phyloP scores from a whole-genome alignment of 352 stramenopile genomes.

The Aphanomyces stellatus region DNA sequence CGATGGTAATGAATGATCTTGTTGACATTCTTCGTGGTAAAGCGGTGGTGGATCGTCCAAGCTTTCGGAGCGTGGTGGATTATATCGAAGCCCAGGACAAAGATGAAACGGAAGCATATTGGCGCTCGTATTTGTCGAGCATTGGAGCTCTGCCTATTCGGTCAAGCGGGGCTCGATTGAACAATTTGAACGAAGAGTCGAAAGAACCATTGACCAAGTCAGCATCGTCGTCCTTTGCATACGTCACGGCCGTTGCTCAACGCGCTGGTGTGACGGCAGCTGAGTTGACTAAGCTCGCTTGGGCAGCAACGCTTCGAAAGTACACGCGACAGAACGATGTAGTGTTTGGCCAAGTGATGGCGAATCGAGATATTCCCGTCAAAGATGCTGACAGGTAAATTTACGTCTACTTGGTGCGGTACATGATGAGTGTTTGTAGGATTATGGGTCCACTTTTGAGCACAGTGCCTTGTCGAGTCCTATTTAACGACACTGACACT shows the following conservation, averaged over 20 bases:
- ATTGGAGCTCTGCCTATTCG: background rate
- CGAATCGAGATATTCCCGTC: background rate
- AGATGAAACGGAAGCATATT: background rate
- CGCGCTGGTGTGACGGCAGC: background rate
- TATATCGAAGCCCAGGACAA: background rate
- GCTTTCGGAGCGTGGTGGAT: background rate
- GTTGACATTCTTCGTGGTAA: background rate
- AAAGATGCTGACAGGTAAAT: background rate
- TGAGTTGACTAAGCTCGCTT: background rate
- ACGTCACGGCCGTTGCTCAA: background rate
- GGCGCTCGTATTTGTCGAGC: background rate
- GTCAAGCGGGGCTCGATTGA: background rate
- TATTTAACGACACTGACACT: background rate
- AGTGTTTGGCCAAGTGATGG: background rate
- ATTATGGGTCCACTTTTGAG: background rate
- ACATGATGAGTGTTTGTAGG: background rate
- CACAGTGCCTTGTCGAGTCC: background rate
- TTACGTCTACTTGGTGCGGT: background rate
- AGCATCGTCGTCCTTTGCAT: background rate
- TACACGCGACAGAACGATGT: conserved; percentile 1
- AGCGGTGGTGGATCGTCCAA: background rate
- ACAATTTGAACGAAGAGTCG: background rate
- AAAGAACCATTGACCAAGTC: background rate
- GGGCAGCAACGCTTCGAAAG: background rate
- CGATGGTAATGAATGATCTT: background rate